Evolutionary conservation across 768 basidiomycete species (phyloP).

Genomic region (Lanmaoa rubissima): DNA sequence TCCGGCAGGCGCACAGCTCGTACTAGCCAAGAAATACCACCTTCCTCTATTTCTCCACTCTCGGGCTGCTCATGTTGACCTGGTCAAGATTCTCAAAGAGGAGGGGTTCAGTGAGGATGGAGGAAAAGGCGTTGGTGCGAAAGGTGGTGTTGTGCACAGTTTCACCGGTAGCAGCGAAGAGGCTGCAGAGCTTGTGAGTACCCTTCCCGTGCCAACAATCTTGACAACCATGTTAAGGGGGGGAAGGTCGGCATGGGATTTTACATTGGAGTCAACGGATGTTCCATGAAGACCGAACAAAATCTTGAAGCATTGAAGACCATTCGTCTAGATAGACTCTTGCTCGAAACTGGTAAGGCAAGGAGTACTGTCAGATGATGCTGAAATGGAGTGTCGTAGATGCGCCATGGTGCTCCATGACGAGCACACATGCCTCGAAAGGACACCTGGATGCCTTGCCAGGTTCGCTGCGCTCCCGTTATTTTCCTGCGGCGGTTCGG

Average conservation of each 20-base stretch:
- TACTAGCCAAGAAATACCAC: slow-evolving; percentile 64
- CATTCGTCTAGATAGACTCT: slow-evolving; percentile 57
- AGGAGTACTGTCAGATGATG: not conserved
- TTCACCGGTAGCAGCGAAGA: slow-evolving; percentile 71
- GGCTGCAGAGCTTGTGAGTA: slow-evolving; percentile 59
- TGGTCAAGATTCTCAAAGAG: slow-evolving; percentile 61
- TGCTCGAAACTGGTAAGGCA: slow-evolving; percentile 71
- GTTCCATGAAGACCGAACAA: slow-evolving; percentile 69
- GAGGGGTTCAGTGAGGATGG: slow-evolving; percentile 62
- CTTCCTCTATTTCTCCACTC: slow-evolving; percentile 83
- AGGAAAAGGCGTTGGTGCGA: slow-evolving; percentile 52
- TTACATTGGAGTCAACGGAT: slow-evolving; percentile 61
- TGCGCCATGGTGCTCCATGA: slow-evolving; percentile 73
- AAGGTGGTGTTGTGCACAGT: slow-evolving; percentile 79
- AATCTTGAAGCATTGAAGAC: slow-evolving; percentile 54
- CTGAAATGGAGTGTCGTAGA: slow-evolving; percentile 37
- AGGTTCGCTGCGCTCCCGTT: slow-evolving; percentile 42
- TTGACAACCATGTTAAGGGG: not conserved
- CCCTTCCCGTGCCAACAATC: not conserved
- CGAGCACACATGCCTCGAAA: slow-evolving; percentile 62
- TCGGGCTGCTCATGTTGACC: slow-evolving; percentile 69
- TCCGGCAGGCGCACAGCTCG: slow-evolving; percentile 50
- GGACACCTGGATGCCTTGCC: slow-evolving; percentile 49
- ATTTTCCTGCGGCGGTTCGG: slow-evolving; percentile 50
- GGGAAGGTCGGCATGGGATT: slow-evolving; percentile 70